phyloP scores from a whole-genome alignment of 345 rosid species.

The Microcos paniculata region DNA sequence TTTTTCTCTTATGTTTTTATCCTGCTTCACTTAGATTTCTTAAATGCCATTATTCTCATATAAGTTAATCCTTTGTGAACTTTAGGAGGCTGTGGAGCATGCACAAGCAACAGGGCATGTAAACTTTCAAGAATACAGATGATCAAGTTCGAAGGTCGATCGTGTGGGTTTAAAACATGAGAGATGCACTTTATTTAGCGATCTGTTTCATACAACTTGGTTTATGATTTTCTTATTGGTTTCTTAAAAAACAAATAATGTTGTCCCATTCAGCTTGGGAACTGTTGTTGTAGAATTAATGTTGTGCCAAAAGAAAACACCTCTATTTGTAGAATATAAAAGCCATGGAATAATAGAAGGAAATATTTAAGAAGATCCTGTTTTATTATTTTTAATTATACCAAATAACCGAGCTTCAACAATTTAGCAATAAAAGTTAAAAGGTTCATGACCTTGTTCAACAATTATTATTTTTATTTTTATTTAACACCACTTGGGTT shows the following conservation, averaged over 20 bases:
- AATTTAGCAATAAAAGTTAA: background rate
- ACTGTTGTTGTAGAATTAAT: background rate
- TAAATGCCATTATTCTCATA: background rate
- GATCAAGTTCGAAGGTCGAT: conserved; percentile 23
- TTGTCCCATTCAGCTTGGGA: background rate
- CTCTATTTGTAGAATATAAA: background rate
- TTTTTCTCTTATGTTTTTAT: background rate
- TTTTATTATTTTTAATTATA: too few relatives aligned
- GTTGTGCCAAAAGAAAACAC: background rate
- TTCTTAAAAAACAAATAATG: conserved; percentile 3
- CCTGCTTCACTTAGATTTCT: background rate
- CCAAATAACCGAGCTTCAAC: too few relatives aligned
- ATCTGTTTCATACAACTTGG: background rate
- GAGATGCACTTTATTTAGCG: background rate
- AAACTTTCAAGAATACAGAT: conserved; percentile 82
- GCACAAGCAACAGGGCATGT: conserved; percentile 95
- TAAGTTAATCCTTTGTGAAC: background rate
- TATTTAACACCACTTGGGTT: background rate
- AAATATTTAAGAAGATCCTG: background rate
- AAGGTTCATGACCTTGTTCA: too few relatives aligned
- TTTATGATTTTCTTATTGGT: background rate
- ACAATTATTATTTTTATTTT: too few relatives aligned
- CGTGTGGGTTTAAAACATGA: background rate
- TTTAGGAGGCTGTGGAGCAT: conserved; percentile 86
- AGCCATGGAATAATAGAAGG: background rate